A percentile compares a stretch with the other conserved stretches of the same genome.
Conservation (phyloP, 352 stramenopile species). For the Phytophthora sojae region DNA sequence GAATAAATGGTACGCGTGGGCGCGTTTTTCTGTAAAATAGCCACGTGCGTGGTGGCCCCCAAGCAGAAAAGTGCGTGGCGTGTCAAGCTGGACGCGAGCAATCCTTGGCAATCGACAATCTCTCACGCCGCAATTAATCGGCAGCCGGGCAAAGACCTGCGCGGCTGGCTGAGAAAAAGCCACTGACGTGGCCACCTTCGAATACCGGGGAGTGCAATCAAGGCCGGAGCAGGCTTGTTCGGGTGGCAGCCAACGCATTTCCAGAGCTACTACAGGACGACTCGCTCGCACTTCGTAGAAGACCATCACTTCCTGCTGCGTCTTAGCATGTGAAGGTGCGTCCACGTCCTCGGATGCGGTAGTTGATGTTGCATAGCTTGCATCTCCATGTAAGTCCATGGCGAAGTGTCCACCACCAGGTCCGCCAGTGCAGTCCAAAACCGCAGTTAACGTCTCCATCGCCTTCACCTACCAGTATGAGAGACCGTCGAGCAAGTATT, state of each 20-base stretch:
- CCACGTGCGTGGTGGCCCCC: not conserved
- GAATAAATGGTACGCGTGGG: not conserved
- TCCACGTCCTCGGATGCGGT: not conserved
- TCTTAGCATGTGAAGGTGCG: not conserved
- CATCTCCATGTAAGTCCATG: too few species aligned
- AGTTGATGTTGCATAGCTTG: too few species aligned
- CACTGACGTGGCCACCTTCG: conserved; percentile 3
- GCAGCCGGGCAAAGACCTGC: conserved; percentile 7
- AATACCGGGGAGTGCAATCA: conserved; percentile 7
- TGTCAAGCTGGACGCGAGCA: not conserved
- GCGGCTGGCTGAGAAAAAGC: conserved; percentile 3
- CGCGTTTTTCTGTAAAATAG: not conserved
- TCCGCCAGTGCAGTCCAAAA: too few species aligned
- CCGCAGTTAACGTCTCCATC: too few species aligned
- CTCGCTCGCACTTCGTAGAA: not conserved
- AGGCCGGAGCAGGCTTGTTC: conserved; percentile 5
- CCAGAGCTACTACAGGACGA: not conserved
- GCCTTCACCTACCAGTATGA: too few species aligned
- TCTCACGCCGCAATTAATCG: conserved; percentile 5
- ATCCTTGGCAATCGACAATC: conserved; percentile 2
- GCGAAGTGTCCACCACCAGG: too few species aligned
- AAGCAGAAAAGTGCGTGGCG: not conserved
- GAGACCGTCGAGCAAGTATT: too few species aligned
- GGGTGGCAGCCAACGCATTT: not conserved
- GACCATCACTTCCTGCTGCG: not conserved